phyloP scores from a whole-genome alignment of 208 protist species.

The Leishmania arabica region DNA sequence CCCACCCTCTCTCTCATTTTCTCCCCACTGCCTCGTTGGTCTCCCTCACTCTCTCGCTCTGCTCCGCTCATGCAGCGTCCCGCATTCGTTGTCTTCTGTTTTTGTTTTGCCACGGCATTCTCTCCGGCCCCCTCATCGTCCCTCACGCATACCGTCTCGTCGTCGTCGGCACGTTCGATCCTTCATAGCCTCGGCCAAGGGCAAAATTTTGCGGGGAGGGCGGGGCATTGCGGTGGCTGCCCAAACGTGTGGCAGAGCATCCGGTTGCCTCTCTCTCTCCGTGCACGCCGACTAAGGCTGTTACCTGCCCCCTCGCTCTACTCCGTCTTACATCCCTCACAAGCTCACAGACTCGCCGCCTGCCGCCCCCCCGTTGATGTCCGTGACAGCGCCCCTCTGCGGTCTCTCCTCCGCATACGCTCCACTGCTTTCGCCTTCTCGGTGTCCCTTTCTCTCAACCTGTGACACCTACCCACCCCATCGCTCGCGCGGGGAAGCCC shows the following conservation, averaged over 20 bases:
- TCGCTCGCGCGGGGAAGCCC: neutral
- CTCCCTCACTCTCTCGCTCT: neutral
- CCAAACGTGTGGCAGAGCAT: neutral
- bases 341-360: neutral
- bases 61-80: neutral
- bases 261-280: neutral
- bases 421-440: neutral
- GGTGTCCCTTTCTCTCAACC: neutral
- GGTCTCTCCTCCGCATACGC: neutral
- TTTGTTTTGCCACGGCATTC: neutral
- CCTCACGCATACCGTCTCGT: neutral
- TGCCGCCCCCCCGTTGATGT: neutral
- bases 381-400: neutral
- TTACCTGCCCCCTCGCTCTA: neutral
- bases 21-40: neutral
- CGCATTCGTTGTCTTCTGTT: neutral
- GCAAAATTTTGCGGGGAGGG: neutral
- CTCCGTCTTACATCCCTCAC: neutral
- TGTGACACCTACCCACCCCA: neutral
- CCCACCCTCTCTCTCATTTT: neutral
- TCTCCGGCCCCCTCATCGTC: neutral
- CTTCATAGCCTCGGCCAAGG: neutral
- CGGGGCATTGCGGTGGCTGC: neutral
- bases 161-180: neutral
- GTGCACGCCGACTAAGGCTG: neutral